A percentile compares a stretch with the other conserved stretches of the same genome.
Evolutionary conservation across 495 filamentous ascomycete species (phyloP).

Genomic region (Talaromyces adpressus): DNA sequence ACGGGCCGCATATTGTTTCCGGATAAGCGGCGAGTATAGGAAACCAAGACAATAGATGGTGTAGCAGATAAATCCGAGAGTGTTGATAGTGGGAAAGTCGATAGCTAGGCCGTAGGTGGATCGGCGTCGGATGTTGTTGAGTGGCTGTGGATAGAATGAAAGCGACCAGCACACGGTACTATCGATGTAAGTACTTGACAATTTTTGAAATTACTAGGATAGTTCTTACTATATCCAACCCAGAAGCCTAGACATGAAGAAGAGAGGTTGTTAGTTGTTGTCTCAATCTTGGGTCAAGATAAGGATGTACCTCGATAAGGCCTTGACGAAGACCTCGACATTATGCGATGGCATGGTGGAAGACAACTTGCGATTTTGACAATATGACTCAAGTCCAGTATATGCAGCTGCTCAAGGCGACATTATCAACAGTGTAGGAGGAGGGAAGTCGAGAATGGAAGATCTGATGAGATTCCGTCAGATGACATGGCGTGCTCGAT

Average conservation of each 20-base stretch:
- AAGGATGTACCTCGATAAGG: conserved; percentile 21
- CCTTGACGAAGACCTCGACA: conserved; percentile 30
- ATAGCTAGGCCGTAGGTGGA: conserved; percentile 78
- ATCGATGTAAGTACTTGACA: not conserved
- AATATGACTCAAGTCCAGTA: not conserved
- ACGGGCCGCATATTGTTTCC: conserved; percentile 75
- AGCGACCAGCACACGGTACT: conserved; percentile 70
- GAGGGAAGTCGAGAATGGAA: not conserved
- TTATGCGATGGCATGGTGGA: conserved; percentile 19
- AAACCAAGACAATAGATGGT: conserved; percentile 64
- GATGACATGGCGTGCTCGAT: conserved; percentile 1
- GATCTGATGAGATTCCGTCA: not conserved
- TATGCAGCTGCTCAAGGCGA: not conserved
- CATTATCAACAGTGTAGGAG: not conserved
- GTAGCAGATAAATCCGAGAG: conserved; percentile 76
- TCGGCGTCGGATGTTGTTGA: conserved; percentile 64
- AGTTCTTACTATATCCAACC: conserved; percentile 27
- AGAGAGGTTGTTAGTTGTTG: not conserved
- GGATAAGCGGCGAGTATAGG: conserved; percentile 70
- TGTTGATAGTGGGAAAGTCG: conserved; percentile 80
- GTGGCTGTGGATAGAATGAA: conserved; percentile 87
- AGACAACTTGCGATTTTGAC: not conserved
- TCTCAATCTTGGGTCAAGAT: not conserved
- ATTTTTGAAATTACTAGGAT: not conserved
- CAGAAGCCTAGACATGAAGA: conserved; percentile 17